A percentile compares a stretch with the other conserved stretches of the same genome.
Evolutionary conservation across 805 yeast genomes (phyloP).

Genomic region (Nakazawaea peltata): DNA sequence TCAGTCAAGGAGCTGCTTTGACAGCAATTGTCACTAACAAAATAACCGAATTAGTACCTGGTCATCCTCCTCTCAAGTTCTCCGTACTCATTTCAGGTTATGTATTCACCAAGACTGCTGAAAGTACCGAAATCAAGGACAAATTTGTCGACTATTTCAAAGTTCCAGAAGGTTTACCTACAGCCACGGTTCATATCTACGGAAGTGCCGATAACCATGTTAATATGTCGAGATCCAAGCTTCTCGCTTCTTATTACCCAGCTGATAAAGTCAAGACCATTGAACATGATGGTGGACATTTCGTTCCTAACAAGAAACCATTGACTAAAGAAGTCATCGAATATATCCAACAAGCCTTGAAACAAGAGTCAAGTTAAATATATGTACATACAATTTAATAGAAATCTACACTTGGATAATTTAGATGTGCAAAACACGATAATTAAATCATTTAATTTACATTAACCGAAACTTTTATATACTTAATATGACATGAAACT

Average conservation of each 20-base stretch:
- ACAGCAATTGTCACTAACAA: conserved; percentile 56
- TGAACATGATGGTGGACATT: conserved; percentile 86
- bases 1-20: conserved; percentile 81
- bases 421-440: no score
- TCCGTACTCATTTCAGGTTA: conserved; percentile 63
- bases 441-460: conserved; percentile 11
- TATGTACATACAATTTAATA: neutral
- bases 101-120: conserved; percentile 34
- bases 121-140: conserved; percentile 23
- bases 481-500: neutral
- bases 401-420: no score
- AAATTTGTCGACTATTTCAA: conserved; percentile 25
- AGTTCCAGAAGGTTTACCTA: conserved; percentile 20
- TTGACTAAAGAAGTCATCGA: conserved; percentile 6
- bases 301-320: conserved; percentile 71
- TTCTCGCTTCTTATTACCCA: conserved; percentile 46
- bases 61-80: conserved; percentile 47
- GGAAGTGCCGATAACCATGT: conserved; percentile 78
- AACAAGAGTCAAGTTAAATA: neutral
- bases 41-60: conserved; percentile 39
- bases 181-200: conserved; percentile 51
- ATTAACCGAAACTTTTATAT: conserved; percentile 5
- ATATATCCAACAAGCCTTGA: conserved; percentile 2
- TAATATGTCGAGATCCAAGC: conserved; percentile 50
- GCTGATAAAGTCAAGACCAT: conserved; percentile 31